These are phyloP conservation scores for Barnettozyma botsteinii DNA, from an alignment of 805 yeast species.

Conservation along the genomic window DNA sequence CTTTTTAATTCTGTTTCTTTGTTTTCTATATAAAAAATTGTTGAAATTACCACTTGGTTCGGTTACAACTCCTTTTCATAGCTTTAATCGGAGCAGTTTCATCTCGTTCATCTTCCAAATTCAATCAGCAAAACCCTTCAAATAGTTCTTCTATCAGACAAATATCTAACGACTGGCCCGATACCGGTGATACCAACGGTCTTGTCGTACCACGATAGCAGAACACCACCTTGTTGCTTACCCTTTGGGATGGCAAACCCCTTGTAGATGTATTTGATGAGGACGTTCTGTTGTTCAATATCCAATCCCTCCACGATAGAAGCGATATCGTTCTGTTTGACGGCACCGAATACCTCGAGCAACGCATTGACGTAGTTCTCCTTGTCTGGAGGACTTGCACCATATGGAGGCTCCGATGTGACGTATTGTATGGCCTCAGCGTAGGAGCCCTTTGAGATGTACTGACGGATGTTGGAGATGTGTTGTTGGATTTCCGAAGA, in stretches of 20 bases:
- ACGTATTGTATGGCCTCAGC: slow-evolving; percentile 58
- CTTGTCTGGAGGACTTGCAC: slow-evolving; percentile 57
- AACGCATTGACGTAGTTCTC: slow-evolving; percentile 47
- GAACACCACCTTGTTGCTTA: slow-evolving; percentile 78
- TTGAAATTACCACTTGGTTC: no score
- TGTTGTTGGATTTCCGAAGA: slow-evolving; percentile 49
- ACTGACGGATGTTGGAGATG: slow-evolving; percentile 52
- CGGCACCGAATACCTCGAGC: slow-evolving; percentile 64
- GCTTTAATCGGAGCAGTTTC: no score
- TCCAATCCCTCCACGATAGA: slow-evolving; percentile 52
- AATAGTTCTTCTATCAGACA: slow-evolving; percentile 80
- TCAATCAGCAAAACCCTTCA: slow-evolving; percentile 24
- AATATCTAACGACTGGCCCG: slow-evolving; percentile 81
- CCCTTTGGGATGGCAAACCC: slow-evolving; percentile 77
- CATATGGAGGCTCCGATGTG: slow-evolving; percentile 77
- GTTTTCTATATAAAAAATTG: no score
- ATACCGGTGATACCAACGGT: slow-evolving; percentile 78
- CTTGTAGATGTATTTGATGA: slow-evolving; percentile 79
- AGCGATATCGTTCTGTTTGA: slow-evolving; percentile 62
- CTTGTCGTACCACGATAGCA: slow-evolving; percentile 90
- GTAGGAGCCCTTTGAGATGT: slow-evolving; percentile 67
- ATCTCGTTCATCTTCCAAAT: no score
- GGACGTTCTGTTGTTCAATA: slow-evolving; percentile 63
- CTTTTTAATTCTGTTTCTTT: no score
- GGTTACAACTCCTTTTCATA: no score